Base-by-base conservation (phyloP, 129 eudicot genomes). In the Pulicaria dysenterica region DNA sequence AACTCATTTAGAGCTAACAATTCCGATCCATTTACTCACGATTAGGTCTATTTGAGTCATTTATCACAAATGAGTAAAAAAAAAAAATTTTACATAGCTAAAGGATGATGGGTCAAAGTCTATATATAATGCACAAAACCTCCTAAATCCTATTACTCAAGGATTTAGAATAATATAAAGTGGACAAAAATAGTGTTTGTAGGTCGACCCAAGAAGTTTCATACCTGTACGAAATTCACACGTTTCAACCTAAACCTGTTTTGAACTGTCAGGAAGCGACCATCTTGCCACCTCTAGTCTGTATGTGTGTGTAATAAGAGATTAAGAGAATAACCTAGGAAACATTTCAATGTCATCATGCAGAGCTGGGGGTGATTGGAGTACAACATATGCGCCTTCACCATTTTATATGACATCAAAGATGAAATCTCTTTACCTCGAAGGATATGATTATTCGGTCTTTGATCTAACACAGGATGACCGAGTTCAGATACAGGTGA, bases 351-450 rank as follows among this genome's bases (percentile, higher is more conserved):
- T 72, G 54, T n/a, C 42, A 24, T 37, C 73, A 59, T 61, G 34
- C 79, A 95, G 99, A 88, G 89, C 99, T 16, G 99, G 89, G 9
- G 99, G 99, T 38, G 99, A 95, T 58, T 92, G 95, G 90, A 95
- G 99, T 76, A 95, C 99, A 47, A 95, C 99, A 58, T 95, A 90
- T 73, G 99, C 99, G 17, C 99, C 99, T 54, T 95, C 99, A 24
- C 99, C 99, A 13, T 88, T 95, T 75, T 95, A 95, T 66, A 79
- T 95, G 87, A 90, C 99, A 73, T 90, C 99, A 9, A 95, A 95
- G 83, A 95, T 95, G 96, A 95, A 77, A 75, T 88, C 99, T 8
- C 88, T 95, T 73, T 95, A 95, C 80, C 87, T 95, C 5, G 94
- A 95, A 83, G 99, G 96, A 70, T 91, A 95, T 44, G 76, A 86